Evolutionary conservation across 176 grass and related monocot genomes (phyloP), one percentile per base, ranked within the genome.

Genomic region (Bonia amplexicaulis): DNA sequence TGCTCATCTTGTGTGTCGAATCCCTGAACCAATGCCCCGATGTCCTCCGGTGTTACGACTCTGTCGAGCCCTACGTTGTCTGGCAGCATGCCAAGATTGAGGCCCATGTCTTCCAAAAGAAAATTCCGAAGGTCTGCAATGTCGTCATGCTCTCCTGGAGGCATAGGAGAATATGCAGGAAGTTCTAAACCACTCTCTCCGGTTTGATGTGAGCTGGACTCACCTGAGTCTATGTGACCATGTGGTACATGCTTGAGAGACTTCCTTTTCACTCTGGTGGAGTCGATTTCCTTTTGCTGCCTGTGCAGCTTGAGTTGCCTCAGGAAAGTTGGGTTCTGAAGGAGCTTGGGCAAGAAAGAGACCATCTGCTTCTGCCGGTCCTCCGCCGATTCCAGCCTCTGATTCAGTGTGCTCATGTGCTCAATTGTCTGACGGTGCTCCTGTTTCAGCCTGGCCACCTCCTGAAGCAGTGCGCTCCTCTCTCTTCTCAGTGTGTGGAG

Each of bases 351-450:
- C 62, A 96, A 78, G 91, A 99, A 96, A 25, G 93, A 96, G 19
- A 99, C 78, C 91, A 99, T 92, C 86, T 92, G 93, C 76, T 88
- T 99, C 88, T 99, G 91, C 61, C 86, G 82, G 77, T 89, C 83
- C 74, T 96, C 96, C 7, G 90, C 88, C 5, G 84, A 91, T 77
- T 96, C 84, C 47, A 99, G 67, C 84, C 77, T 88, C 74, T 91
- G 75, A 76, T 99, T 89, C 71, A 99, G 82, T 20, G 86, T 73
- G 80, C 86, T 80, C 91, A 99, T 92, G 44, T 91, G 91, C 51
- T 94, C 84, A 73, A 94, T 72, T 47, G 93, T 94, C 61, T 62
- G 72, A 45, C 52, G 62, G 14, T 99, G 89, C 77, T 99, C 96
- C 39, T 92, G 86, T 48, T 90, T 92, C 84, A 99, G 75, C 54